Evolutionary conservation across 164 flowering plant species (phyloP), one percentile per base, ranked within the genome.

Genomic region (Cinnamomum micranthum): DNA sequence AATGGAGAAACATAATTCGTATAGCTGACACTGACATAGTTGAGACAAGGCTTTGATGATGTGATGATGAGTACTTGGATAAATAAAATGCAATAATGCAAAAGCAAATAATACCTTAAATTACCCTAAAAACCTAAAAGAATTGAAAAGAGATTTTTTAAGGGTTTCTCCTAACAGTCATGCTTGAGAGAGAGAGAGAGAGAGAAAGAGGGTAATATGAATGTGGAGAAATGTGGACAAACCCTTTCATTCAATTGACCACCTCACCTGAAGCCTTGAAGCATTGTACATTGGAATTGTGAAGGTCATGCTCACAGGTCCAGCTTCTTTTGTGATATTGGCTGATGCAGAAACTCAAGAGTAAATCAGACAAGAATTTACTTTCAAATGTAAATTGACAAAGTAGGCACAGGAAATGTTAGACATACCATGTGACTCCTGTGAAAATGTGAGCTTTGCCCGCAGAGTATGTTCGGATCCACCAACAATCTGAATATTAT

Each of bases 281-380:
- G 89, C 88, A 85, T 91, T 92, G 76, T 91, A 87, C 97, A 92
- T 91, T 4, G 97, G 97, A 74, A 92, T 91, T 47, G 91, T 88
- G 83, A 94, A 92, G 59, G 88, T 91, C 95, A 92, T 90, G 86
- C 91, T 89, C 63, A 92, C 95, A 50, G 98, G 97, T 69, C 97
- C 98, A 77, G 91, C 88, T 87, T 91, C 98, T 79, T 83, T 91
- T 13, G 88, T 85, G 58, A 94, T 86, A 76, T 92, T 91, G 68
- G 89, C 98, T 94, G 86, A 55, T 70, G 28, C n/a, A 74, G 31
- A 17, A 73, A 65, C 47, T 22, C 11, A 72, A 47, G 14, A 71
- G 71, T n/a, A 33, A 59, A 25, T 31, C 41, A 6, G 55, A 62
- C 63, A 3, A 6, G 52, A 41, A 31, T 69, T 31, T 47, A 41